Evolutionary conservation across 228 moss, liverwort and hornwort genomes (phyloP), one percentile per base, ranked within the genome.

Genomic region (Sphagnum magellanicum): DNA sequence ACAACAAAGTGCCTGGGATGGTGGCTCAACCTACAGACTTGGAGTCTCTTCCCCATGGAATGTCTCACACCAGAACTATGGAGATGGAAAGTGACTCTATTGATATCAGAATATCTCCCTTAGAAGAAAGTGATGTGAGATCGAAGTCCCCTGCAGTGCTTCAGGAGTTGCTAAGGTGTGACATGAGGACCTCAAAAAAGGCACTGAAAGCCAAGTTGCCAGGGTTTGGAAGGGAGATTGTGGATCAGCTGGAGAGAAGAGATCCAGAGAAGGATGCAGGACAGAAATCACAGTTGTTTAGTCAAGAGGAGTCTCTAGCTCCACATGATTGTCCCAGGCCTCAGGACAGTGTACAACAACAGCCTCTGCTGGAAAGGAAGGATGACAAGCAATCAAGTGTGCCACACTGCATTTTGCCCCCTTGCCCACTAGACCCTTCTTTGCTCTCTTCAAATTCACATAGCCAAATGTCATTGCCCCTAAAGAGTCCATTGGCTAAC

Each of bases 311-410:
- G 73, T 70, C 52, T 46, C 48, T 84, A 6, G 71, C 78, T 53
- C 78, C 78, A 0, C 76, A 69, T 16, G 71, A 60, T 48, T 73
- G 81, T 71, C 75, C 75, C 8, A 65, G 68, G 48, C 80, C 69
- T 66, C 73, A 80, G 32, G 32, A 32, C 32, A 32, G 32, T 32
- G 32, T 32, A 3, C 32, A 32, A 32, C 32, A 32, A 32, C 32
- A 32, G 51, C 68, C 80, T 0, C 71, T 73, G 8, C 75, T 60
- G 16, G 71, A 71, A 10, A 70, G 60, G 17, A 78, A 66, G 48
- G 75, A 60, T 1, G 78, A 81, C 47, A 78, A 74, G 55, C 67
- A 78, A 1, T 80, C 32, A 32, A 32, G 2, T 32, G 32, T 32
- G 32, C 32, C 32, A 32, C 32, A 32, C 3, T 3, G 32, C 32